These are phyloP conservation scores for Cytospora piceae DNA, from an alignment of 2,329 filamentous ascomycete species.

Conservation along the genomic window DNA sequence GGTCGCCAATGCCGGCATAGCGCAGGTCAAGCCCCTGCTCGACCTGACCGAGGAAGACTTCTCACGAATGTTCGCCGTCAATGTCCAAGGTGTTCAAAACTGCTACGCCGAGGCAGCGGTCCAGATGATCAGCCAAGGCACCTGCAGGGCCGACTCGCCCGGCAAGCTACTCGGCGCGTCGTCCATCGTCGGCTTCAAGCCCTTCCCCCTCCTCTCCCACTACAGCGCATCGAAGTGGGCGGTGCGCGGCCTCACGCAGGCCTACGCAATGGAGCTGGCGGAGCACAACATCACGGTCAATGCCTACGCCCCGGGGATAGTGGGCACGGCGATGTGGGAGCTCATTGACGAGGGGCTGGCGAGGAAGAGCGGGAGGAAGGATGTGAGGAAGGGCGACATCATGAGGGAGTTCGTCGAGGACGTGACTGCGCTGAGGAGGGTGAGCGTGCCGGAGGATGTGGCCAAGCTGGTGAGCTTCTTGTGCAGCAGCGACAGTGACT, in stretches of 20 bases:
- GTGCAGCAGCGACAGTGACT: slow-evolving; percentile 61
- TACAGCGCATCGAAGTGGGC: slow-evolving; percentile 70
- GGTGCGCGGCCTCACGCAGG: slow-evolving; percentile 67
- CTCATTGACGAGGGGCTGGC: slow-evolving; percentile 65
- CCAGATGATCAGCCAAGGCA: slow-evolving; percentile 66
- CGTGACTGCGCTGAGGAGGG: slow-evolving; percentile 59
- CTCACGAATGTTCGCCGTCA: slow-evolving; percentile 64
- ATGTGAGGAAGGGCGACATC: slow-evolving; percentile 40
- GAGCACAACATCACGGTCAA: slow-evolving; percentile 68
- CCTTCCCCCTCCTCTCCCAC: slow-evolving; percentile 61
- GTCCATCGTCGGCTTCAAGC: slow-evolving; percentile 63
- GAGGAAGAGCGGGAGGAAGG: slow-evolving; percentile 54
- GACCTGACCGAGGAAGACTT: slow-evolving; percentile 62
- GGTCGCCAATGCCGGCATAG: slow-evolving; percentile 67
- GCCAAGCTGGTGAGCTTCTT: slow-evolving; percentile 65
- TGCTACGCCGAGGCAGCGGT: slow-evolving; percentile 66
- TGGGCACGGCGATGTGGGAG: slow-evolving; percentile 71
- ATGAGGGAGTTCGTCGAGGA: slow-evolving; percentile 59
- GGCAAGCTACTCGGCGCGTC: slow-evolving; percentile 58
- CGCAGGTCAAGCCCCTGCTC: slow-evolving; percentile 58
- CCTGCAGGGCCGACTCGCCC: slow-evolving; percentile 35
- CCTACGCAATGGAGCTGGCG: slow-evolving; percentile 68
- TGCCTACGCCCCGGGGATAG: slow-evolving; percentile 69
- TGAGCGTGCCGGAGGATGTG: slow-evolving; percentile 66
- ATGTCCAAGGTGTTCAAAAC: slow-evolving; percentile 67